Conservation (phyloP, 192 early-diverging fungal species). For the Rhizophagus clarus region DNA sequence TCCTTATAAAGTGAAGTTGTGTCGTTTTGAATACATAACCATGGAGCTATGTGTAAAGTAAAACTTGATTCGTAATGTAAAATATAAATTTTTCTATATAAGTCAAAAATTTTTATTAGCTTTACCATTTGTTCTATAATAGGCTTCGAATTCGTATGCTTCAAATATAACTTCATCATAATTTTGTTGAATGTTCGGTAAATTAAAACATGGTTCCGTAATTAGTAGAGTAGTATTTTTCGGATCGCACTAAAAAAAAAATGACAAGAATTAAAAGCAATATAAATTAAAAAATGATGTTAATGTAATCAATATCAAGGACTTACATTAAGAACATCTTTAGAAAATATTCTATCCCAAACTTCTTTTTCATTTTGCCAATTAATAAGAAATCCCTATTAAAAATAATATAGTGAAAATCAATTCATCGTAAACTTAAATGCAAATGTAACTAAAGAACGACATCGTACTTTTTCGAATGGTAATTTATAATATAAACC, state of each 20-base stretch:
- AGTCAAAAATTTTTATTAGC: not conserved
- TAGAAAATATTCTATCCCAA: slow-evolving; percentile 77
- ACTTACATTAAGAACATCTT: slow-evolving; percentile 62
- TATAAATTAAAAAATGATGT: not conserved
- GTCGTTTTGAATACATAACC: slow-evolving; percentile 59
- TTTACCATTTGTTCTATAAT: slow-evolving; percentile 45
- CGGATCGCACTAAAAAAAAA: slow-evolving; percentile 55
- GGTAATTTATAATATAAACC: slow-evolving; percentile 73
- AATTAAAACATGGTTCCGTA: slow-evolving; percentile 82
- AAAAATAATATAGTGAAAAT: not conserved
- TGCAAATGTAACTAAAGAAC: not conserved
- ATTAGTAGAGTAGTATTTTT: slow-evolving; percentile 60
- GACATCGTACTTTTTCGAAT: slow-evolving; percentile 67
- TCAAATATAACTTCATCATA: slow-evolving; percentile 89
- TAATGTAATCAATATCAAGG: not conserved
- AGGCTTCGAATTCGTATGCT: slow-evolving; percentile 71
- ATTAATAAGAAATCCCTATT: slow-evolving; percentile 67
- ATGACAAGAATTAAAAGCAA: not conserved
- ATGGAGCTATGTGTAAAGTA: slow-evolving; percentile 39
- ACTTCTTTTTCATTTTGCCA: slow-evolving; percentile 80
- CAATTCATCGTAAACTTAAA: not conserved
- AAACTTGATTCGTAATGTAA: not conserved
- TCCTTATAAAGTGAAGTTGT: slow-evolving; percentile 45
- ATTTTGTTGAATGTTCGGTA: slow-evolving; percentile 65
- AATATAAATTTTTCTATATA: not conserved